Evolutionary conservation across 208 protist species (phyloP).

Genomic region (Trypanosoma vivax): DNA sequence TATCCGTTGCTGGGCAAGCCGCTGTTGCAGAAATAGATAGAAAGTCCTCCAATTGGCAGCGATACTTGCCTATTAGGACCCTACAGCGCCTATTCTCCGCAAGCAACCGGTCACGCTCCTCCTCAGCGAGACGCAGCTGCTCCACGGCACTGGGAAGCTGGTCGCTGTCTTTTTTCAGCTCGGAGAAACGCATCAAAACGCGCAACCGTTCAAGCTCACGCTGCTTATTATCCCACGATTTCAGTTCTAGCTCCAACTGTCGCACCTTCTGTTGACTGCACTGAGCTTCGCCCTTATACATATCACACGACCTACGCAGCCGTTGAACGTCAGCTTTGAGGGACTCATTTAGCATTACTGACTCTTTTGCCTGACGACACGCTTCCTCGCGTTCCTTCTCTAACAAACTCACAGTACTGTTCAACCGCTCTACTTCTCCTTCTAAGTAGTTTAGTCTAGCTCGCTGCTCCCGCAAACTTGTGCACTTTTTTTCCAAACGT

Average conservation of each 20-base stretch:
- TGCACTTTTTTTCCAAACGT: background rate
- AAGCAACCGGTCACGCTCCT: constrained; percentile 8
- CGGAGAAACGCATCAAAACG: constrained; percentile 66
- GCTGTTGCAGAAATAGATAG: too few species aligned
- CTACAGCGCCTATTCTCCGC: constrained; percentile 12
- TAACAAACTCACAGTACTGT: background rate
- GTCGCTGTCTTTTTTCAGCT: constrained; percentile 70
- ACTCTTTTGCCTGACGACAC: background rate
- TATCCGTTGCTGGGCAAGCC: background rate
- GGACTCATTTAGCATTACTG: background rate
- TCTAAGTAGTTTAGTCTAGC: background rate
- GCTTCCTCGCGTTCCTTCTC: background rate
- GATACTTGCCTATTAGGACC: constrained; percentile 10
- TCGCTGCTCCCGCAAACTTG: background rate
- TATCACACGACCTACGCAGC: background rate
- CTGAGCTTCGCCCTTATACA: background rate
- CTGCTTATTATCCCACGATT: constrained; percentile 21
- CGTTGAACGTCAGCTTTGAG: background rate
- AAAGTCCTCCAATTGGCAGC: constrained; percentile 3
- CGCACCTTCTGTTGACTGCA: constrained; percentile 6
- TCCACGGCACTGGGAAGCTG: constrained; percentile 14
- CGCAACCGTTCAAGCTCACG: constrained; percentile 51
- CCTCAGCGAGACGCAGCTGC: constrained; percentile 10
- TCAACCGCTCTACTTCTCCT: background rate
- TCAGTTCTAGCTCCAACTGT: constrained; percentile 3